Percentiles rank a stretch among this genome's conserved stretches.
phyloP scores from a whole-genome alignment of 2,329 filamentous ascomycete species.

The Arthrobotrys sinensis region DNA sequence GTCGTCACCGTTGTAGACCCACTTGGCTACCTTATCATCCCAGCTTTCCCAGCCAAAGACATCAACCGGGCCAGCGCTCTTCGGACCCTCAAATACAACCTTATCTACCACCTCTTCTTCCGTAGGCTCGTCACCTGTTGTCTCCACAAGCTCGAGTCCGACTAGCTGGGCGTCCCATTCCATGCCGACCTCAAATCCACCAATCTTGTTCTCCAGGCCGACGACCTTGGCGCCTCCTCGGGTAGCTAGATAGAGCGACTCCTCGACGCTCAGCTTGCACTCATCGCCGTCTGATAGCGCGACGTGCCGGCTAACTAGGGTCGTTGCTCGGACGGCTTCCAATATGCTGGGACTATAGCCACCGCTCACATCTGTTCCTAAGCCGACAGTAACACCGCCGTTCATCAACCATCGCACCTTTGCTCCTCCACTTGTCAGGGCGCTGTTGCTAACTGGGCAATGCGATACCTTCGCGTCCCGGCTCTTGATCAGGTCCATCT shows the following conservation, averaged over 20 bases:
- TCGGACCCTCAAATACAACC: constrained; percentile 63
- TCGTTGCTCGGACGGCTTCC: constrained; percentile 85
- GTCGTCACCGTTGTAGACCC: constrained; percentile 94
- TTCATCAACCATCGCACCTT: constrained; percentile 82
- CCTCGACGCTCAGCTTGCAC: constrained; percentile 83
- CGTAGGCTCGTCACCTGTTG: constrained; percentile 62
- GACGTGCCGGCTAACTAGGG: constrained; percentile 81
- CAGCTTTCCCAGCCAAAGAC: constrained; percentile 93
- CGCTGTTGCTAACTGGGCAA: constrained; percentile 88
- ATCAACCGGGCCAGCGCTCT: constrained; percentile 79
- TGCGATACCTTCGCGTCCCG: constrained; percentile 81
- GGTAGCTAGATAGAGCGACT: constrained; percentile 88
- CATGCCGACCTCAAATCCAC: constrained; percentile 87
- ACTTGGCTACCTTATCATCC: constrained; percentile 90
- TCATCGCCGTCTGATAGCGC: constrained; percentile 72
- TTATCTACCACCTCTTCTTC: constrained; percentile 68
- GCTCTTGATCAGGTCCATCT: constrained; percentile 76
- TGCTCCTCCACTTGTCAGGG: constrained; percentile 83
- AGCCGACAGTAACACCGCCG: constrained; percentile 81
- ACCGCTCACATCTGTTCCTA: constrained; percentile 92
- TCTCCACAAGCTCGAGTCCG: constrained; percentile 72
- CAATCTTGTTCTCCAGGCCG: constrained; percentile 79
- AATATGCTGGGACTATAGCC: constrained; percentile 87
- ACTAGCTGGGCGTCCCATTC: constrained; percentile 93
- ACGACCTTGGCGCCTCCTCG: constrained; percentile 87